Evolutionary conservation across 1,284 basidiomycete genomes (phyloP).

Genomic region (Malassezia cuniculi): DNA sequence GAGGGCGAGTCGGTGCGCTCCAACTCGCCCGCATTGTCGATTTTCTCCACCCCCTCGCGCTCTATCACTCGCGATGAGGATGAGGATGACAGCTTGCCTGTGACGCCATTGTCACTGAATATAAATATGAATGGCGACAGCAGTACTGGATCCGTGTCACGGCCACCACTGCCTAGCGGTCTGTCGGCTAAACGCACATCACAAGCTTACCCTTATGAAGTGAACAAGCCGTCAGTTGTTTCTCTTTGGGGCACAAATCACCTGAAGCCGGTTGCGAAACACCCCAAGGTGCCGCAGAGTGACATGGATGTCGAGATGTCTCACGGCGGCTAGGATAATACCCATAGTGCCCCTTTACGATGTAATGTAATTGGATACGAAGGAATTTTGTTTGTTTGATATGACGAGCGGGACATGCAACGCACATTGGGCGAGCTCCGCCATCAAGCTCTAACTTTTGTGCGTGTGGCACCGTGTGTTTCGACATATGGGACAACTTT

Average conservation of each 20-base stretch:
- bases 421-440: no score
- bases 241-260: not conserved
- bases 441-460: no score
- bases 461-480: no score
- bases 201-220: not conserved
- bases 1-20: conserved; percentile 33
- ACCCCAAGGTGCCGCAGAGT: not conserved
- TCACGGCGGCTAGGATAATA: no score
- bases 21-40: conserved; percentile 27
- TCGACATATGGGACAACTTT: no score
- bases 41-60: conserved; percentile 39
- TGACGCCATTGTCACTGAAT: conserved; percentile 41
- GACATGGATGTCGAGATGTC: conserved; percentile 8
- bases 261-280: conserved; percentile 11
- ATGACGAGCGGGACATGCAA: no score
- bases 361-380: no score
- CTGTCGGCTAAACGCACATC: not conserved
- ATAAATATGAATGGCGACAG: no score
- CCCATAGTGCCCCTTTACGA: no score
- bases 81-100: conserved; percentile 42
- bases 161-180: not conserved
- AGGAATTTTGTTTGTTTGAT: no score
- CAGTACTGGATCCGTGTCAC: conserved; percentile 32
- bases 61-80: conserved; percentile 39
- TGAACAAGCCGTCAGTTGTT: not conserved